phyloP scores from a whole-genome alignment of 2,329 filamentous ascomycete species.

The Talaromyces pinophilus region DNA sequence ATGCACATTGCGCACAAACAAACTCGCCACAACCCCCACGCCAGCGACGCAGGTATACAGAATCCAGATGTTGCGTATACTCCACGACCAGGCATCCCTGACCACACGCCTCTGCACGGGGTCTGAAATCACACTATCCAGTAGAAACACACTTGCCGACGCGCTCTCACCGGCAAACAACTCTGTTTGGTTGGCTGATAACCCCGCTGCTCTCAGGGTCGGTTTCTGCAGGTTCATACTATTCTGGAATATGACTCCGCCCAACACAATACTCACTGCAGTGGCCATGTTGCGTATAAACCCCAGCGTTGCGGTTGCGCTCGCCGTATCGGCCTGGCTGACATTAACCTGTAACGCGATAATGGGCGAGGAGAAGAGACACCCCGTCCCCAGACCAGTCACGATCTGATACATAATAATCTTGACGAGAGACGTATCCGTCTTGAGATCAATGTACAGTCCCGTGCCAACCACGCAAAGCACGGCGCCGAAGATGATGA shows the following conservation, averaged over 20 bases:
- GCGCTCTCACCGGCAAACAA: slow-evolving; percentile 46
- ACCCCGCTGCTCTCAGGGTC: slow-evolving; percentile 59
- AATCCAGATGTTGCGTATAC: slow-evolving; percentile 53
- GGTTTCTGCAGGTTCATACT: slow-evolving; percentile 52
- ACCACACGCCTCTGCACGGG: slow-evolving; percentile 45
- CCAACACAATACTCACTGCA: slow-evolving; percentile 68
- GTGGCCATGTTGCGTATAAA: slow-evolving; percentile 68
- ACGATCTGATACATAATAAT: slow-evolving; percentile 55
- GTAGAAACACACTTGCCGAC: slow-evolving; percentile 48
- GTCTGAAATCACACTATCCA: slow-evolving; percentile 30
- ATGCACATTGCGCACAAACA: slow-evolving; percentile 48
- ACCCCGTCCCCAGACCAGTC: slow-evolving; percentile 53
- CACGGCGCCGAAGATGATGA: slow-evolving; percentile 49
- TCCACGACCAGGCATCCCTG: slow-evolving; percentile 51
- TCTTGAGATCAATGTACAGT: slow-evolving; percentile 47
- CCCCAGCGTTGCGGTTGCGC: slow-evolving; percentile 55
- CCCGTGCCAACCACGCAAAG: slow-evolving; percentile 51
- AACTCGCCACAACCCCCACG: slow-evolving; percentile 44
- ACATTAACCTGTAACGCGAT: slow-evolving; percentile 59
- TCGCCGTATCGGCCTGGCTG: slow-evolving; percentile 50
- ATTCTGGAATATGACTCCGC: slow-evolving; percentile 79
- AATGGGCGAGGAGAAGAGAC: slow-evolving; percentile 58
- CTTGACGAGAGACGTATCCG: slow-evolving; percentile 39
- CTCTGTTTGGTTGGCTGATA: slow-evolving; percentile 29
- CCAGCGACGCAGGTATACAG: slow-evolving; percentile 49